A percentile compares a stretch with the other conserved stretches of the same genome.
These are phyloP conservation scores for Vanilla planifolia DNA, from an alignment of 106 monocot genomes.

Conservation along the genomic window DNA sequence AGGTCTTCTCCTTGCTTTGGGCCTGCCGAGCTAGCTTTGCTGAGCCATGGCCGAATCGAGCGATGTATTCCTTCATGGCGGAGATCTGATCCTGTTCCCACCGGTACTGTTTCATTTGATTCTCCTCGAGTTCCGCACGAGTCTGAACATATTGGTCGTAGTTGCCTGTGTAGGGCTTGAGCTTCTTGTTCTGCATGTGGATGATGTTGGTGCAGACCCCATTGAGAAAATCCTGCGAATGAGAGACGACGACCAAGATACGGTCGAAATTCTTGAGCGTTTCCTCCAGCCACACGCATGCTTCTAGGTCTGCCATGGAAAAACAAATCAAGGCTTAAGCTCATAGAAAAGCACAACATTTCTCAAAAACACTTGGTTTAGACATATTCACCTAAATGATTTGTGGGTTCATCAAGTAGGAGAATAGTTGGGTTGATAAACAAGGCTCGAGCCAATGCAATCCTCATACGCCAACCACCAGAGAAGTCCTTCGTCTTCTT, in stretches of 20 bases:
- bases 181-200: slow-evolving; percentile 96
- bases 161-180: slow-evolving; percentile 87
- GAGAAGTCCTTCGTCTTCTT: slow-evolving; percentile 97
- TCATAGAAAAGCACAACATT: neutral
- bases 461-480: slow-evolving; percentile 99
- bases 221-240: slow-evolving; percentile 97
- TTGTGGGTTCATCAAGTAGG: slow-evolving; percentile 95
- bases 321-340: neutral
- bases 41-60: slow-evolving; percentile 96
- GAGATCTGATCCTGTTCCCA: slow-evolving; percentile 99
- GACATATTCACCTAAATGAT: slow-evolving; percentile 79
- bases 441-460: slow-evolving; percentile 88
- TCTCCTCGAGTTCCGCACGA: slow-evolving; percentile 84
- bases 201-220: slow-evolving; percentile 97
- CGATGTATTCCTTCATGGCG: slow-evolving; percentile 95
- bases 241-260: slow-evolving; percentile 87
- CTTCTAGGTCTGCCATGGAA: slow-evolving; percentile 72
- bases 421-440: slow-evolving; percentile 99
- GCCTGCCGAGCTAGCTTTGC: slow-evolving; percentile 97
- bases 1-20: slow-evolving; percentile 96
- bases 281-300: slow-evolving; percentile 98
- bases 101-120: slow-evolving; percentile 99
- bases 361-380: neutral
- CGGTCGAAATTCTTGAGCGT: slow-evolving; percentile 85
- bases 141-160: slow-evolving; percentile 93